Evolutionary conservation across 2,329 filamentous ascomycete species (phyloP), one percentile per base, ranked within the genome.

Genomic region (Alternaria conjuncta): DNA sequence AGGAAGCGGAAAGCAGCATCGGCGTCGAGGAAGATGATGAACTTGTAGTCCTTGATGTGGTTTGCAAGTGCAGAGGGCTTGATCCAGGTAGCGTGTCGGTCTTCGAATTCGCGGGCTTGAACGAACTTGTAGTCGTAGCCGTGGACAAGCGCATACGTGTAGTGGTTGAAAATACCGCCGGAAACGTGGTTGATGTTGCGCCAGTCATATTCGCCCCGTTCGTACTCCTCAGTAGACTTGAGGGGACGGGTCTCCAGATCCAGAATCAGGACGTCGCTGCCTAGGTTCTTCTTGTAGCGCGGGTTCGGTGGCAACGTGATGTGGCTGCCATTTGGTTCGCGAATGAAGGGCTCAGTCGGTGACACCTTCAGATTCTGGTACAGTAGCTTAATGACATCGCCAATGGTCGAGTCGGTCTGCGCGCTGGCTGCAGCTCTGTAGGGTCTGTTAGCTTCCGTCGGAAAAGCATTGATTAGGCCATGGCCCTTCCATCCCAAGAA

Each of bases 121-220:
- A 85, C 77, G 58, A 84, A 80, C 43, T 84, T 84, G 73, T 85
- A 85, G 60, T 84, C 82, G 65, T 84, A 85, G 7, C 83, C 83
- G 65, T 85, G 84, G 43, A 85, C 81, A 60, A 77, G 72, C 11
- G 81, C 80, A 59, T 79, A 80, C 8, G 74, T 71, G 66, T 80
- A 79, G 71, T 80, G 78, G 65, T 77, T 78, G 69, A 80, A 77
- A 36, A 80, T 70, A 18, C 78, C 78, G 28, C 72, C 76, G 12
- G 75, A 76, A 21, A 79, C 76, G 65, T 78, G 75, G 53, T 78
- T 72, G 60, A 80, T 69, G 63, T 76, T 77, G 64, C 73, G 72
- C 78, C 78, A 80, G 55, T 78, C 73, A 56, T 72, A 79, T 25
- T 74, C 66, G 64, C 76, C 76, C 28, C 71, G 71, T n/a, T 72